phyloP scores from a whole-genome alignment of 2,329 filamentous ascomycete genomes.

The Mariannaea sp. region DNA sequence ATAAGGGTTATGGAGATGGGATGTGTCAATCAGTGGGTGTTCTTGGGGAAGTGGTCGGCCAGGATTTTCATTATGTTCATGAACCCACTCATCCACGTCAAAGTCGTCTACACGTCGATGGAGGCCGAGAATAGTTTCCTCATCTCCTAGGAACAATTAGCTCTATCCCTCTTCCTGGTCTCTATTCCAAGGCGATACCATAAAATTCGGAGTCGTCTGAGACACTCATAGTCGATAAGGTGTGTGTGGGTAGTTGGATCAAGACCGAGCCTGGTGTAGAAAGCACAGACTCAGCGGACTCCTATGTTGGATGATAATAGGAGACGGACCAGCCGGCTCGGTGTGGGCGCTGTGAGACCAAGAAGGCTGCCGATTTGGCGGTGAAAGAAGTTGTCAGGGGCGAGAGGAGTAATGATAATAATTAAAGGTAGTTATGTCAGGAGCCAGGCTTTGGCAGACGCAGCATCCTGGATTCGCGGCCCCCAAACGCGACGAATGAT shows the following conservation, averaged over 20 bases:
- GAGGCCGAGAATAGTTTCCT: constrained; percentile 52
- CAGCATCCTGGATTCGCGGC: too few species aligned
- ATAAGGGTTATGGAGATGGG: constrained; percentile 62
- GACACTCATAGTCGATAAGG: constrained; percentile 40
- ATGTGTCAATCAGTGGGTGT: constrained; percentile 24
- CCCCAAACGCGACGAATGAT: not conserved
- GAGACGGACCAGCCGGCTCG: not conserved
- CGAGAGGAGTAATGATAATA: too few species aligned
- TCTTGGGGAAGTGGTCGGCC: constrained; percentile 35
- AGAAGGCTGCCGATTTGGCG: not conserved
- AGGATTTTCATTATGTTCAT: constrained; percentile 34
- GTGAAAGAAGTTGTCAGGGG: not conserved
- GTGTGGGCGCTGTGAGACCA: not conserved
- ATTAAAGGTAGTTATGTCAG: too few species aligned
- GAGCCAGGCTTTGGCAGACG: too few species aligned
- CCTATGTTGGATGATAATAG: not conserved
- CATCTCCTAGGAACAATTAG: constrained; percentile 56
- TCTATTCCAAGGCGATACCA: constrained; percentile 43
- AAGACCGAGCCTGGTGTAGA: not conserved
- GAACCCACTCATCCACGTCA: constrained; percentile 52
- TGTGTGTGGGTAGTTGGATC: too few species aligned
- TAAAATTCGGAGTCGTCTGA: constrained; percentile 62
- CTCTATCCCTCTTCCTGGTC: not conserved
- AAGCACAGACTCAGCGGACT: not conserved
- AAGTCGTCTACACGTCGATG: constrained; percentile 57